Conservation (phyloP, 768 basidiomycete genomes). For the Phanerodontia chrysosporium region DNA sequence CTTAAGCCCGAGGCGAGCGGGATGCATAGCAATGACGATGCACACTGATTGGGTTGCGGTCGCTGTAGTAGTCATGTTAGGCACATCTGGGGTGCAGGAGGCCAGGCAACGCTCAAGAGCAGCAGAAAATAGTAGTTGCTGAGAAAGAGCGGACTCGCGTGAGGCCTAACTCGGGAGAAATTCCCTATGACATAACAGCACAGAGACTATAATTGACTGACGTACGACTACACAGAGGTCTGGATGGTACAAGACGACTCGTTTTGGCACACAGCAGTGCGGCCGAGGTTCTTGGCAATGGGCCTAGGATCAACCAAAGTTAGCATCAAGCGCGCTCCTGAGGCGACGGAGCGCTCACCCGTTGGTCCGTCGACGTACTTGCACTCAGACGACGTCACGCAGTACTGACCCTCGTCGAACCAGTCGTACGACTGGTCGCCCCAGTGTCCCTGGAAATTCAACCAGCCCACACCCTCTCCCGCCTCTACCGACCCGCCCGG, state of each 20-base stretch:
- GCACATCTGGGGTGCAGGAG: neutral
- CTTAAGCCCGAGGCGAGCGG: neutral
- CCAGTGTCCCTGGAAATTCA: constrained; percentile 23
- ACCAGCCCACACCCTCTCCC: constrained; percentile 23
- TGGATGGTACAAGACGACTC: constrained; percentile 18
- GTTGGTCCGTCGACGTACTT: constrained; percentile 22
- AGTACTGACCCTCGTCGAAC: constrained; percentile 22
- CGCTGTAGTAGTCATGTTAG: neutral
- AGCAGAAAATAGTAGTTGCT: neutral
- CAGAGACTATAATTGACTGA: neutral
- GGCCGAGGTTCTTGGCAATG: constrained; percentile 22
- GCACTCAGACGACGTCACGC: constrained; percentile 19
- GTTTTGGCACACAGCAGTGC: constrained; percentile 20
- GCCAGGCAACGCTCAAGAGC: neutral
- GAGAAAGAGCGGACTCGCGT: neutral
- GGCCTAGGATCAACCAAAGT: constrained; percentile 15
- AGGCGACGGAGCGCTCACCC: constrained; percentile 14
- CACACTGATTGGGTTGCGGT: neutral
- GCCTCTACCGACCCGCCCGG: constrained; percentile 10
- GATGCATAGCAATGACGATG: neutral
- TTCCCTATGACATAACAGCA: neutral
- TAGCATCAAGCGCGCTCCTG: neutral
- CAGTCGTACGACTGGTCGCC: constrained; percentile 25
- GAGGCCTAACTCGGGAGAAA: neutral
- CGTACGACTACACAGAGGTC: constrained; percentile 12